Evolutionary conservation across 2,329 filamentous ascomycete species (phyloP), one percentile per base, ranked within the genome.

Genomic region (Leptoxyphium fumago): DNA sequence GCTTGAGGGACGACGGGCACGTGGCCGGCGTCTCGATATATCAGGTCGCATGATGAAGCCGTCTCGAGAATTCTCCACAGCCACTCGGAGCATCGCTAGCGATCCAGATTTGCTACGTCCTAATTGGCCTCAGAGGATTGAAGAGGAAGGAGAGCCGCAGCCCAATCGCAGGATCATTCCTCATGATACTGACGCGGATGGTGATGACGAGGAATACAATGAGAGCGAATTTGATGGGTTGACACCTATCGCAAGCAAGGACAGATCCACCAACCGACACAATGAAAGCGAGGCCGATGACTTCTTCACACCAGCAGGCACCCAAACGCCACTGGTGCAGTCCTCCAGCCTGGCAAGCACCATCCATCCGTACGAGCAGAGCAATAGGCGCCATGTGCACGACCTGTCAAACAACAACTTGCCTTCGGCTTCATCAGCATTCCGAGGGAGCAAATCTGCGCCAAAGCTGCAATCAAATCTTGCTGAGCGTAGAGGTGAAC

Each of bases 161-260:
- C 56, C 52, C 2, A 57, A 53, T 5, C 52, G 61, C n/a, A 61
- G 57, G 42, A 62, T 59, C 39, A 59, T 69, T 45, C 61, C 72
- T 46, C 72, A 66, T 55, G 78, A 87, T 46, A 87, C 84, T 0
- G 85, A 91, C 55, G 84, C 80, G 6, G 86, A 94, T 18, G 86
- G 86, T 1, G 88, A 95, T 55, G 88, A 94, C 54, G 88, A 95
- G 61, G 88, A 83, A 2, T 84, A 87, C 45, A 83, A 86, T 45
- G 82, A 88, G 15, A 52, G 54, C 77, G 68, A 72, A 28, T 67
- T 17, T 4, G 38, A 40, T 5, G 38, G 38, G 11, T 14, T 13
- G 11, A 17, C 11, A 13, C 55, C 56, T 1, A 50, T 58, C 28
- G 59, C 58, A 39, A 57, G 62, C 29, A 60, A 57, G 13, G 43